phyloP scores from a whole-genome alignment of 139 green algal genomes.

The Monoraphidium neglectum region DNA sequence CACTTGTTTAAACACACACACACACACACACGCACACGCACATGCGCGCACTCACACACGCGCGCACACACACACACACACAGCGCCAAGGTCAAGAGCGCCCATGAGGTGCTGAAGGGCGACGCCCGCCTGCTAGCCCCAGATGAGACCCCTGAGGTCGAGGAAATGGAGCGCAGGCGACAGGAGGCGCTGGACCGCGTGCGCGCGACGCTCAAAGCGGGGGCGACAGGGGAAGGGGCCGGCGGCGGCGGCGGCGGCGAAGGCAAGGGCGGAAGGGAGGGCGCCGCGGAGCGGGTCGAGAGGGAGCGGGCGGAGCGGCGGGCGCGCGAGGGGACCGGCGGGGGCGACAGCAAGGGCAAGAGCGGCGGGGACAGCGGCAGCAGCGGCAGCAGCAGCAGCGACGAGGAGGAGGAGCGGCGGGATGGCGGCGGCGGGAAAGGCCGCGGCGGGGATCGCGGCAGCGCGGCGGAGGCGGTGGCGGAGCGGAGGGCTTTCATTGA shows the following conservation, averaged over 20 bases:
- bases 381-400: conserved; percentile 2
- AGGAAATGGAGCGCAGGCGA: neutral
- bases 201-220: neutral
- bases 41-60: no score
- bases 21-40: no score
- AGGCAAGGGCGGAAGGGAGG: conserved; percentile 10
- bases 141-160: conserved; percentile 14
- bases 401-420: neutral
- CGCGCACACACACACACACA: neutral
- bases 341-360: no score
- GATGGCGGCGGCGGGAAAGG: conserved; percentile 5
- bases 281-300: neutral
- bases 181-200: neutral
- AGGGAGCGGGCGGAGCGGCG: no score
- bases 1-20: no score
- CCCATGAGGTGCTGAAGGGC: conserved; percentile 73
- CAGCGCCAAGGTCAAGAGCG: conserved; percentile 47
- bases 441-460: neutral
- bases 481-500: conserved; percentile 4
- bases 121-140: conserved; percentile 3
- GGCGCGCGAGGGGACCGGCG: no score
- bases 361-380: no score
- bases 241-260: conserved; percentile 6
- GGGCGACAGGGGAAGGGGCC: neutral
- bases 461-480: conserved; percentile 28